phyloP scores from a whole-genome alignment of 2,329 filamentous ascomycete species.

The Colletotrichum gigasporum region DNA sequence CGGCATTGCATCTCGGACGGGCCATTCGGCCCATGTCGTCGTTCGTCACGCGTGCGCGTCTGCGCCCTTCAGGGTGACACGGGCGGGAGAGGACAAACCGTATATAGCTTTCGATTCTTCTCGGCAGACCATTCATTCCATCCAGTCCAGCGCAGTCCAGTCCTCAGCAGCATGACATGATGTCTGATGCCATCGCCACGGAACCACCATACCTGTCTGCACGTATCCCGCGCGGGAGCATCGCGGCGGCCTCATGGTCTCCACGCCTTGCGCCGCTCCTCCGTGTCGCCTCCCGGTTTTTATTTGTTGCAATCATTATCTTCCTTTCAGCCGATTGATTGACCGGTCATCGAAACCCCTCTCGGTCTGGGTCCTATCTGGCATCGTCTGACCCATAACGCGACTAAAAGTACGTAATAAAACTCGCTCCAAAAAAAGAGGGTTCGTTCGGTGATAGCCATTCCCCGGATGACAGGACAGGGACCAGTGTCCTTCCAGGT shows the following conservation, averaged over 20 bases:
- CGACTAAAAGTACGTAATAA: constrained; percentile 27
- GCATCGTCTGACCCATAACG: constrained; percentile 4
- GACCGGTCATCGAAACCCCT: constrained; percentile 1
- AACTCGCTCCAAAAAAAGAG: constrained; percentile 11
- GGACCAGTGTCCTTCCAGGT: neutral
- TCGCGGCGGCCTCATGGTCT: neutral
- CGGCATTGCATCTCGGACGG: neutral
- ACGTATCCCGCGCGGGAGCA: neutral
- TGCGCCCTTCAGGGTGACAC: neutral
- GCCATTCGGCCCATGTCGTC: neutral
- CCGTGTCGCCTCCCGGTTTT: constrained; percentile 2
- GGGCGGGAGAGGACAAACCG: neutral
- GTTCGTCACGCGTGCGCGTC: neutral
- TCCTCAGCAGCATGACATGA: no score
- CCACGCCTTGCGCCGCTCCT: constrained; percentile 10
- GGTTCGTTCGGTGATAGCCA: constrained; percentile 9
- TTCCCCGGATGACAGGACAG: constrained; percentile 11
- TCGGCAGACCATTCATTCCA: neutral
- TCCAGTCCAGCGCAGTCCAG: no score
- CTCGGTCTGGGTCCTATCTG: constrained; percentile 30
- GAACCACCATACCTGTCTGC: neutral
- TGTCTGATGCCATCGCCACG: no score
- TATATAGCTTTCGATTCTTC: neutral
- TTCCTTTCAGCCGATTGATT: neutral
- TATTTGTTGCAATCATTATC: constrained; percentile 18